Evolutionary conservation across 306 rosid genomes (phyloP).

Genomic region (Prunus padus): DNA sequence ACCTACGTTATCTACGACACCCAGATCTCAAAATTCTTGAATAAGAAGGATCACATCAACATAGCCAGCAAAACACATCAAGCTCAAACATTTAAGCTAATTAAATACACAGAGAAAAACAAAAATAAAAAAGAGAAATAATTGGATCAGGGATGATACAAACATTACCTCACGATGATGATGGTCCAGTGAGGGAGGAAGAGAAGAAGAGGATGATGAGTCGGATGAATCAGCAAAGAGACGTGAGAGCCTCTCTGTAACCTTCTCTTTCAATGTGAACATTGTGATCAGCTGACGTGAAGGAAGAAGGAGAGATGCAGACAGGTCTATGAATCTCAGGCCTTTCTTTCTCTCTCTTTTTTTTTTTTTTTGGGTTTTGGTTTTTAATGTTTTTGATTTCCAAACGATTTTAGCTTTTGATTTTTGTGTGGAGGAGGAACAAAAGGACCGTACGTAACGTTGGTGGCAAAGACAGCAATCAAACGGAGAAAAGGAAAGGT

Average conservation of each 20-base stretch:
- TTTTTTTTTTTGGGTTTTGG: not conserved
- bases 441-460: constrained; percentile 9
- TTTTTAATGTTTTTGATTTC: not conserved
- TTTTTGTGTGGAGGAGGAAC: not conserved
- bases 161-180: constrained; percentile 42
- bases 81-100: constrained; percentile 17
- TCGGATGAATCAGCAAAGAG: constrained; percentile 53
- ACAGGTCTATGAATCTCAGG: not conserved
- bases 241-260: constrained; percentile 59
- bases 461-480: constrained; percentile 31
- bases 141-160: not conserved
- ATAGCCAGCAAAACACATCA: constrained; percentile 23
- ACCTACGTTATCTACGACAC: constrained; percentile 19
- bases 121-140: not conserved
- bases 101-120: not conserved
- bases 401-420: not conserved
- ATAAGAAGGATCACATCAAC: not conserved
- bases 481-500: constrained; percentile 17
- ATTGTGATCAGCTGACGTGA: constrained; percentile 21
- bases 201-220: constrained; percentile 22
- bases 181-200: constrained; percentile 21
- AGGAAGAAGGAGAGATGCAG: not conserved
- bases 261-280: constrained; percentile 67
- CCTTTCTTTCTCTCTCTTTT: not conserved
- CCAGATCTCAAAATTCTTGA: constrained; percentile 45